These are phyloP conservation scores for Corchorus olitorius DNA, from an alignment of 345 rosid species.

Conservation along the genomic window DNA sequence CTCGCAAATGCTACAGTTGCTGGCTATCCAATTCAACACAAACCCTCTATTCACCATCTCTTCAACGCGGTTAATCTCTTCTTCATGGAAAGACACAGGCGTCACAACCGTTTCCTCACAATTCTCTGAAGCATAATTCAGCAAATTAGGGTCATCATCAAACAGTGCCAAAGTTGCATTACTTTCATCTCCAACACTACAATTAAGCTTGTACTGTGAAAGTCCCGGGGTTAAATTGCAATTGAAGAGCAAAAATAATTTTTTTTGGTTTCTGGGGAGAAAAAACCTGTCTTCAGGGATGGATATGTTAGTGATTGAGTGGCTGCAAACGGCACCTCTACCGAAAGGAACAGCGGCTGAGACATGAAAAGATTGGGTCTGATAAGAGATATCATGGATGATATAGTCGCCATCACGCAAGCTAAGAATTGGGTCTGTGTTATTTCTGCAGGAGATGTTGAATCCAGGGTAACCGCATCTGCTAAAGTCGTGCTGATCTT, in stretches of 20 bases:
- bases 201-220: constrained; percentile 9
- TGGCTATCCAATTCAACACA: constrained; percentile 46
- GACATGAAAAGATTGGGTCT: constrained; percentile 38
- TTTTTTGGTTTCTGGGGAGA: background rate
- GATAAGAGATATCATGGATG: constrained; percentile 33
- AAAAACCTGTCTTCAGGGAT: constrained; percentile 11
- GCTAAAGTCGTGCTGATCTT: constrained; percentile 24
- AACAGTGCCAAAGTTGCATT: constrained; percentile 24
- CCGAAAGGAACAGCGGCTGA: constrained; percentile 28
- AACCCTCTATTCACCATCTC: constrained; percentile 36
- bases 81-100: constrained; percentile 23
- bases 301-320: constrained; percentile 32
- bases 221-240: constrained; percentile 31
- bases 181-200: background rate
- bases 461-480: constrained; percentile 61
- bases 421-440: constrained; percentile 26
- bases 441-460: constrained; percentile 30
- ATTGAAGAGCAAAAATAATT: constrained; percentile 24
- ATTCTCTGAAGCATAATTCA: constrained; percentile 22
- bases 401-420: constrained; percentile 24
- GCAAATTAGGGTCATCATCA: constrained; percentile 20
- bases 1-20: constrained; percentile 41
- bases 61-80: background rate
- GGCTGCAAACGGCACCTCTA: too few species aligned
- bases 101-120: constrained; percentile 26